Evolutionary conservation across 148 eudicot genomes (phyloP), one percentile per base, ranked within the genome.

Genomic region (Pouteria glomerata): DNA sequence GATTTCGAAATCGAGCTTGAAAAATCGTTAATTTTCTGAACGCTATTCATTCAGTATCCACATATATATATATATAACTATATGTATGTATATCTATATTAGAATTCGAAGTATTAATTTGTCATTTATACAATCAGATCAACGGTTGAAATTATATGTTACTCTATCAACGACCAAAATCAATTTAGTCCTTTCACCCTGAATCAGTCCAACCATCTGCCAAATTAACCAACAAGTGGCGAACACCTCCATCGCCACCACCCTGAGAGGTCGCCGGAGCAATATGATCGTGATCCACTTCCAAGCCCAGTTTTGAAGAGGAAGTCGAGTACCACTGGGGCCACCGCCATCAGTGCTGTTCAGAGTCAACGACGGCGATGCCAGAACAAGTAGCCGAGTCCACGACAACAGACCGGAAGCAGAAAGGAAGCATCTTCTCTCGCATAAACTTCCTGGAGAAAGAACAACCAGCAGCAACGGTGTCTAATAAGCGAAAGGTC

Each of bases 351-450:
- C n/a, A n/a, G n/a, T n/a, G n/a, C n/a, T n/a, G 83, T 16, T 65
- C 81, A 3, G 83, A 80, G 30, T 73, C 89, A 12, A 73, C 80
- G 3, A 16, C 78, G 16, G 26, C 75, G 1, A 82, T 68, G 65
- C 51, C 78, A 37, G 27, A 78, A 57, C 15, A 64, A 19, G 34
- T 61, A 3, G 1, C 76, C 7, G 10, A 39, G 7, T 10, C n/a
- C n/a, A n/a, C 80, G n/a, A 30, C 81, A 3, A 33, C 79, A 0
- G 83, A 87, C 4, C 63, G 77, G 33, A 88, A 88, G 75, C 79
- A 76, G n/a, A 88, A 90, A 78, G 76, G 85, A 0, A 88, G 96
- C 52, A 90, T 88, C 21, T 88, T 88, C 82, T 88, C 93, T 1
- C 86, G 96, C 63, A 90, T 86, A 39, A 88, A 89, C 82, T 86